Evolutionary conservation across 345 rosid species (phyloP).

Genomic region (Murraya paniculata): DNA sequence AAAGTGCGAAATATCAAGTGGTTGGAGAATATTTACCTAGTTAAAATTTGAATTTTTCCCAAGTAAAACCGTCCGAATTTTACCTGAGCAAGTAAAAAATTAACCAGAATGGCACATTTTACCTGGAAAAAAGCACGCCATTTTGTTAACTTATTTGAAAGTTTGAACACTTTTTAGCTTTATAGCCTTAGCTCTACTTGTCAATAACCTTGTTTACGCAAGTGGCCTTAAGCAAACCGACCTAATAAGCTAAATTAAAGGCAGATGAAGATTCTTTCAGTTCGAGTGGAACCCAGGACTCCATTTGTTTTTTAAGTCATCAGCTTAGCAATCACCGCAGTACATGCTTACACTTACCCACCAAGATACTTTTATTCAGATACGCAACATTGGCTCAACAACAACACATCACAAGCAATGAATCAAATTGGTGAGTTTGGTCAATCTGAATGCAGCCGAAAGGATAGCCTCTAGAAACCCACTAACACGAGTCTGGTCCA

Average conservation of each 20-base stretch:
- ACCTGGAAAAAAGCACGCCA: no score
- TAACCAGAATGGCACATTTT: no score
- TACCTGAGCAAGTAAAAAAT: no score
- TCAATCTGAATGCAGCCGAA: not conserved
- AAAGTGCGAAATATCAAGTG: no score
- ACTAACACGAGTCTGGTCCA: constrained; percentile 8
- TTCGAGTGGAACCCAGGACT: not conserved
- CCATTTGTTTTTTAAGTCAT: not conserved
- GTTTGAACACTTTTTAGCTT: not conserved
- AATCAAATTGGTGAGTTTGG: not conserved
- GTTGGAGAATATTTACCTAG: no score
- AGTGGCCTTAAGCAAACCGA: not conserved
- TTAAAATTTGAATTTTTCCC: no score
- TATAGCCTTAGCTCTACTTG: no score
- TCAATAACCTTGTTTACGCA: not conserved
- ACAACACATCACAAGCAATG: not conserved
- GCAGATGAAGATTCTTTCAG: no score
- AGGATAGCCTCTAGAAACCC: not conserved
- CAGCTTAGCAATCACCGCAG: not conserved
- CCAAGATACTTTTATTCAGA: not conserved
- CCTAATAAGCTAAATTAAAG: no score
- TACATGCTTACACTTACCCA: not conserved
- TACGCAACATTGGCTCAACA: constrained; percentile 1
- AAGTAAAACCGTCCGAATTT: no score
- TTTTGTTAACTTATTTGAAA: not conserved